Conservation (phyloP, 257 asterid species). For the Voacanga thouarsii region DNA sequence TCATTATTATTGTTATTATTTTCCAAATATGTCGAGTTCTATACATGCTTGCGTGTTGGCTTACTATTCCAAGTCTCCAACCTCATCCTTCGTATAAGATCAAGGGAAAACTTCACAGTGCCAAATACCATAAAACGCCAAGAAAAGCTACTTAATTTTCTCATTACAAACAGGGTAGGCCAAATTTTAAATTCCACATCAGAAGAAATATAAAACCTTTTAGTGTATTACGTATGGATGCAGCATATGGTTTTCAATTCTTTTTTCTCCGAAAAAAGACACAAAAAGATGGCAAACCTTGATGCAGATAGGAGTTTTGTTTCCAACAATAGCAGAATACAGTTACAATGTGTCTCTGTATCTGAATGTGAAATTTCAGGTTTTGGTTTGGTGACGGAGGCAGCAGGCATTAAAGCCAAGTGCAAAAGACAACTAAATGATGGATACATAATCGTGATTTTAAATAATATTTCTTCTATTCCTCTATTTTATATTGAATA, state of each 20-base stretch:
- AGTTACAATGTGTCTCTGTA: not conserved
- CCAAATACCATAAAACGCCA: not conserved
- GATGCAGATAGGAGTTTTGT: conserved; percentile 8
- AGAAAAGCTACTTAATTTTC: not conserved
- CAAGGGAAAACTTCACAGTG: not conserved
- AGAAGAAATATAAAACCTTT: not conserved
- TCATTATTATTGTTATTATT: too few relatives aligned
- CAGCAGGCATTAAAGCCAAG: not conserved
- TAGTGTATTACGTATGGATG: not conserved
- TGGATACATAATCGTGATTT: too few relatives aligned
- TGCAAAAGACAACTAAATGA: conserved; percentile 20
- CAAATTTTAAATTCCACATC: not conserved
- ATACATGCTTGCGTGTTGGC: not conserved
- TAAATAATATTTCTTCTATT: too few relatives aligned
- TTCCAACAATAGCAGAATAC: not conserved
- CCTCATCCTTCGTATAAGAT: not conserved
- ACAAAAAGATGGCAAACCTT: conserved; percentile 3
- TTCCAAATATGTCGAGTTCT: not conserved
- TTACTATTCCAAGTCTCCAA: not conserved
- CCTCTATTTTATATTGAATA: too few relatives aligned
- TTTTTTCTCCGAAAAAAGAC: not conserved
- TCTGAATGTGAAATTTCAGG: conserved; percentile 26
- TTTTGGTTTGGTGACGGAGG: conserved; percentile 7
- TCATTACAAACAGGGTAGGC: not conserved
- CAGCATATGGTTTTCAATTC: not conserved